These are phyloP conservation scores for Blakeslea trispora DNA, from an alignment of 371 early-diverging fungal genomes.

Conservation along the genomic window DNA sequence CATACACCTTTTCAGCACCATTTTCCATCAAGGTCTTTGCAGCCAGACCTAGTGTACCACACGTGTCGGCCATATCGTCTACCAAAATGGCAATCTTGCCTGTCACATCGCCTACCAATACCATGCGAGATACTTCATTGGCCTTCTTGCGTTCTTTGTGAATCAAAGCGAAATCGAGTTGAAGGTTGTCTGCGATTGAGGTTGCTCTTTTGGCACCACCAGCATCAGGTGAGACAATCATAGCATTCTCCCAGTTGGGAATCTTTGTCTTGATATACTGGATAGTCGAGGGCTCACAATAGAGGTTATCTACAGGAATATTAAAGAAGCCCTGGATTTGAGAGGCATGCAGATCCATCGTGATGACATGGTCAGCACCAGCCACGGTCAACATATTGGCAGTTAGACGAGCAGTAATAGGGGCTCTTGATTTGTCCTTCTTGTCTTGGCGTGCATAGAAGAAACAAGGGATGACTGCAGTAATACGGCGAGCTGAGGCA, in stretches of 20 bases:
- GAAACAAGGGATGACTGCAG: conserved; percentile 98
- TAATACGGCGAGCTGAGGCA: conserved; percentile 90
- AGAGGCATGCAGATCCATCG: conserved; percentile 96
- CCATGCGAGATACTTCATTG: conserved; percentile 95
- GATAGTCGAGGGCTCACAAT: conserved; percentile 89
- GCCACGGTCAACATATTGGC: conserved; percentile 96
- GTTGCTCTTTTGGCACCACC: conserved; percentile 98
- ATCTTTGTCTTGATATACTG: conserved; percentile 90
- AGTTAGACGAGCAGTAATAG: conserved; percentile 90
- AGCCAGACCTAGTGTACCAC: conserved; percentile 92
- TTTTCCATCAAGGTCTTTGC: conserved; percentile 89
- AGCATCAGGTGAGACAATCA: conserved; percentile 97
- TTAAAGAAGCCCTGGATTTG: conserved; percentile 99
- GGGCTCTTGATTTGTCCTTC: conserved; percentile 94
- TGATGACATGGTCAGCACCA: conserved; percentile 97
- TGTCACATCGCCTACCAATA: conserved; percentile 94
- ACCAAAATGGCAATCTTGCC: conserved; percentile 92
- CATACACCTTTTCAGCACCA: conserved; percentile 93
- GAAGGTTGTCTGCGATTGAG: conserved; percentile 92
- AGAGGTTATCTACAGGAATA: conserved; percentile 96
- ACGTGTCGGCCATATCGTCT: conserved; percentile 99
- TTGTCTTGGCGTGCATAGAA: conserved; percentile 97
- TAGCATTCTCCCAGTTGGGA: conserved; percentile 79
- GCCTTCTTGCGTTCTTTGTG: conserved; percentile 98
- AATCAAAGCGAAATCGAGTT: conserved; percentile 97